A percentile compares a stretch with the other conserved stretches of the same genome.
phyloP scores from a whole-genome alignment of 2,329 filamentous ascomycete genomes.

The Sporothrix brunneoviolacea region DNA sequence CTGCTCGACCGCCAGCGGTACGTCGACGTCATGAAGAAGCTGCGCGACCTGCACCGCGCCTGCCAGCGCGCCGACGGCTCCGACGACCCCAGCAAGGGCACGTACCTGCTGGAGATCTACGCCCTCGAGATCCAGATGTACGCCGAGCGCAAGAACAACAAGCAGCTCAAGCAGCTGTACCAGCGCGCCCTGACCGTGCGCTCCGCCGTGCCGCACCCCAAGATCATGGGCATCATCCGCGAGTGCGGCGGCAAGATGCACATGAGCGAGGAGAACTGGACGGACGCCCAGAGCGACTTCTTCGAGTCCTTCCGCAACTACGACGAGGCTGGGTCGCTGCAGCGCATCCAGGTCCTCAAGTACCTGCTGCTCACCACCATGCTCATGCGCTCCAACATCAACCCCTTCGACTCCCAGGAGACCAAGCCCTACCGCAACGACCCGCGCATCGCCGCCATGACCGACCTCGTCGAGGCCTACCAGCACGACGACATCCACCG shows the following conservation, averaged over 20 bases:
- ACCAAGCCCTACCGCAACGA: slow-evolving; percentile 98
- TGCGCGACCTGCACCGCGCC: slow-evolving; percentile 79
- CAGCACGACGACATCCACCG: slow-evolving; percentile 89
- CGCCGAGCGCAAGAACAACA: slow-evolving; percentile 93
- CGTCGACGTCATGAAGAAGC: slow-evolving; percentile 67
- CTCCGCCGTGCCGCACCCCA: slow-evolving; percentile 95
- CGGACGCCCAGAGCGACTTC: slow-evolving; percentile 93
- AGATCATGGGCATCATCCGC: slow-evolving; percentile 98
- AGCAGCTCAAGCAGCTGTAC: slow-evolving; percentile 88
- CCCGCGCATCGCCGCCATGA: slow-evolving; percentile 93
- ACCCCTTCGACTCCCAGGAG: slow-evolving; percentile 97
- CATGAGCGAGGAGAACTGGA: slow-evolving; percentile 99
- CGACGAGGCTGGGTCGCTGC: slow-evolving; percentile 92
- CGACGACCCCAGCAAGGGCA: slow-evolving; percentile 91
- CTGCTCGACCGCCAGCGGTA: slow-evolving; percentile 92
- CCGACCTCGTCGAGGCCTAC: slow-evolving; percentile 91
- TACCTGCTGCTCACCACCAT: slow-evolving; percentile 95
- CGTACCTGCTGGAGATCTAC: slow-evolving; percentile 91
- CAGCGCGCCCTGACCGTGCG: slow-evolving; percentile 85
- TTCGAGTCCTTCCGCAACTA: slow-evolving; percentile 99
- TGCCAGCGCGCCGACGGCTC: slow-evolving; percentile 82
- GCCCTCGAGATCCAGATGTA: slow-evolving; percentile 99
- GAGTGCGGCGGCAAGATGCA: slow-evolving; percentile 99
- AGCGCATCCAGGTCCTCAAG: slow-evolving; percentile 94
- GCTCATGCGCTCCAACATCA: slow-evolving; percentile 98